A percentile compares a stretch with the other conserved stretches of the same genome.
Conservation (phyloP, 805 yeast genomes). For the Candida wancherniae region DNA sequence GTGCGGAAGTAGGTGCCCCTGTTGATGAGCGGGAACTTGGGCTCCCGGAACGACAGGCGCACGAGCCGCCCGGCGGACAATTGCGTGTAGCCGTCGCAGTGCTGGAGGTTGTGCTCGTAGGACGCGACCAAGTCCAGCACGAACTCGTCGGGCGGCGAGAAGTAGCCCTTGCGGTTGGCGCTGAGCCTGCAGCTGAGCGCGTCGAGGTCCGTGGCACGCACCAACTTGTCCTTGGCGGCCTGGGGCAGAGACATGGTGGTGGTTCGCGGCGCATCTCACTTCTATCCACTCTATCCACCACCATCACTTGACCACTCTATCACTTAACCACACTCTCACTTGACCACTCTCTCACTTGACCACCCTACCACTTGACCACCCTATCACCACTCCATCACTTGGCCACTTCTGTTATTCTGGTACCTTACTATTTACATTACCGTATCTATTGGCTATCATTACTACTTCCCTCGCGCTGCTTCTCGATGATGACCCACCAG, state of each 20-base stretch:
- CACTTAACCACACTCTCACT: too few relatives aligned
- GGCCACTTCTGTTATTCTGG: too few relatives aligned
- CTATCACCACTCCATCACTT: too few relatives aligned
- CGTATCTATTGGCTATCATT: too few relatives aligned
- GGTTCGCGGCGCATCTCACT: too few relatives aligned
- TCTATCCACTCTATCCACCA: too few relatives aligned
- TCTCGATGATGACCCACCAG: slow-evolving; percentile 63
- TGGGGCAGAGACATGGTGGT: slow-evolving; percentile 29
- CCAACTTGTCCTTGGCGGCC: slow-evolving; percentile 38
- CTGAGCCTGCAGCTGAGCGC: slow-evolving; percentile 63
- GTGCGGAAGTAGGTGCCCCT: slow-evolving; percentile 68
- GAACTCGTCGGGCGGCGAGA: slow-evolving; percentile 36
- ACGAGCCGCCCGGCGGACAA: slow-evolving; percentile 39
- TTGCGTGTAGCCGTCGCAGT: slow-evolving; percentile 34
- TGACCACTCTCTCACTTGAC: too few relatives aligned
- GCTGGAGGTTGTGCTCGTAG: slow-evolving; percentile 33
- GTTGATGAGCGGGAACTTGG: slow-evolving; percentile 62
- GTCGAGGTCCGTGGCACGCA: slow-evolving; percentile 62
- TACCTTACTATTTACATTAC: too few relatives aligned
- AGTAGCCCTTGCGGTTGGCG: slow-evolving; percentile 46
- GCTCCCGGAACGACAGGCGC: slow-evolving; percentile 34
- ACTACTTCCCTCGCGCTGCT: too few relatives aligned
- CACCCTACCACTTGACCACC: too few relatives aligned
- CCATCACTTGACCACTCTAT: too few relatives aligned
- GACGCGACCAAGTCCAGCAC: slow-evolving; percentile 31